phyloP scores from a whole-genome alignment of 1,284 basidiomycete species.

The Fistulinella cinereoalba region DNA sequence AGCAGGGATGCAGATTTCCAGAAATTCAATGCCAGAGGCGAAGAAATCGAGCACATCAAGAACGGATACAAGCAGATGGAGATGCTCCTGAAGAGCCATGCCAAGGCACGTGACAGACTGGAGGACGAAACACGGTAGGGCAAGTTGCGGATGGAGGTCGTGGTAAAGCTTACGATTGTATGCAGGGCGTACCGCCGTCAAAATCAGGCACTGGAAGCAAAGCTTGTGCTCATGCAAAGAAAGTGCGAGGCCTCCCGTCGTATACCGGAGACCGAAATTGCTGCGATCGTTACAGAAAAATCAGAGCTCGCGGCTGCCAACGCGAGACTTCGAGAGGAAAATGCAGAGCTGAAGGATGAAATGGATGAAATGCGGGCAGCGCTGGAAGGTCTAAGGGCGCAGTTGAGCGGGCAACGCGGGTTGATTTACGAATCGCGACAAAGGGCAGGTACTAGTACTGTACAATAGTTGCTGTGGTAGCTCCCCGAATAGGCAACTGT shows the following conservation, averaged over 20 bases:
- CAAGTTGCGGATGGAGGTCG: background rate
- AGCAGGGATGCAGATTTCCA: constrained; percentile 70
- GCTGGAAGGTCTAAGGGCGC: constrained; percentile 61
- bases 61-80: constrained; percentile 62
- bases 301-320: constrained; percentile 46
- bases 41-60: constrained; percentile 53
- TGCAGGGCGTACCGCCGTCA: constrained; percentile 52
- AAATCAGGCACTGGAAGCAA: constrained; percentile 58
- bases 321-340: constrained; percentile 53
- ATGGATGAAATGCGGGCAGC: constrained; percentile 70
- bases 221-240: constrained; percentile 38
- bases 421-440: constrained; percentile 36
- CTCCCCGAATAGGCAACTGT: constrained; percentile 32
- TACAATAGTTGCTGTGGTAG: constrained; percentile 1
- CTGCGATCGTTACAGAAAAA: constrained; percentile 45
- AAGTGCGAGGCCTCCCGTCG: constrained; percentile 37
- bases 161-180: constrained; percentile 10
- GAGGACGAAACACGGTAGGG: constrained; percentile 56
- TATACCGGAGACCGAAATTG: constrained; percentile 39
- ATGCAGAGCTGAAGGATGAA: constrained; percentile 57
- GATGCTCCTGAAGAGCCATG: constrained; percentile 54
- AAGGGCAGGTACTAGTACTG: constrained; percentile 14
- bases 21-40: constrained; percentile 62
- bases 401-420: constrained; percentile 47
- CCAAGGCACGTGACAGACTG: constrained; percentile 47